Conservation (phyloP, 2,329 filamentous ascomycete species). For the Triangularia verruculosa region DNA sequence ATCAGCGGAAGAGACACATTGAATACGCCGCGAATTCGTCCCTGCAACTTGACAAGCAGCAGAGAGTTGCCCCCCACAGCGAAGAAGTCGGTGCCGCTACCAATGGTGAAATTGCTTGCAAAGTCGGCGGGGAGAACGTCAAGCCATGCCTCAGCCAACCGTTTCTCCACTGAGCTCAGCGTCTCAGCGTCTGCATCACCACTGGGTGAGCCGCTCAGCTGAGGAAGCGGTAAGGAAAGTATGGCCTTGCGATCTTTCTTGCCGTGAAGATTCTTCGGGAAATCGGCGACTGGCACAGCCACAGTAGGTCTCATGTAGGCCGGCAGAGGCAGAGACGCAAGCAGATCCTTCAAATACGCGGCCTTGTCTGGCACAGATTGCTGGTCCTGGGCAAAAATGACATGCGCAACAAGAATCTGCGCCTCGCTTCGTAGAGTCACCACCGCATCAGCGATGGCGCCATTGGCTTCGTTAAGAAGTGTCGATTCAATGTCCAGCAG, state of each 20-base stretch:
- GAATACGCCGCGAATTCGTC: conserved; percentile 34
- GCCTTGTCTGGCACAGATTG: too few species aligned
- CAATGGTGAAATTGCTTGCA: neutral
- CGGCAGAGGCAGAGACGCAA: neutral
- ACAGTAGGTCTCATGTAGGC: neutral
- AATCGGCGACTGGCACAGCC: neutral
- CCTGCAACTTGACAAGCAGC: conserved; percentile 38
- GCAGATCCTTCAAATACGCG: neutral
- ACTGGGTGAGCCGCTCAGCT: too few species aligned
- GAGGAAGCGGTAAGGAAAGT: neutral
- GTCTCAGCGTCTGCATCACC: too few species aligned
- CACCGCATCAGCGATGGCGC: neutral
- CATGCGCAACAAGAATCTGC: neutral
- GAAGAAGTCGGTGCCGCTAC: conserved; percentile 34
- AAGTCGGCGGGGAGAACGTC: neutral
- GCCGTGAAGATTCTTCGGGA: neutral
- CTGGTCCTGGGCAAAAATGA: neutral
- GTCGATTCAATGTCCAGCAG: too few species aligned
- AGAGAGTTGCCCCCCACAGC: conserved; percentile 41
- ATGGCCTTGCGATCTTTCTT: neutral
- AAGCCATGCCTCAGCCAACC: too few species aligned
- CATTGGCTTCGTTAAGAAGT: too few species aligned
- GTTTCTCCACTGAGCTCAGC: too few species aligned
- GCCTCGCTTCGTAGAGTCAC: neutral
- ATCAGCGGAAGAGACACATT: conserved; percentile 32